Evolutionary conservation across 2,329 filamentous ascomycete genomes (phyloP).

Genomic region (Paraphoma sp.): DNA sequence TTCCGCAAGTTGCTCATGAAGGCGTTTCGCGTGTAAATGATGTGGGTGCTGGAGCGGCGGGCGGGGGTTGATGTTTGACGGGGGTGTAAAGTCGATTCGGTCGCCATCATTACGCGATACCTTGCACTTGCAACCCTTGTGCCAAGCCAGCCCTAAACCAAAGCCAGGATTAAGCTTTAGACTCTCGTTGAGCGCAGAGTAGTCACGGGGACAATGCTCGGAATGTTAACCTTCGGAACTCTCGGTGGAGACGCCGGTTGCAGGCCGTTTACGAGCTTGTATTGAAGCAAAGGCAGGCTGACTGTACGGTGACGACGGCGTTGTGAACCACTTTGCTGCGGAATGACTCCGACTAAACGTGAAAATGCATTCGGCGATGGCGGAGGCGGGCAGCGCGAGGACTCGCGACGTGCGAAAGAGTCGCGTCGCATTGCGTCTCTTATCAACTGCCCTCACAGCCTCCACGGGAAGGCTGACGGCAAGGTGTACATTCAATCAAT

Average conservation of each 20-base stretch:
- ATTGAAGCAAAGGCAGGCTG: neutral
- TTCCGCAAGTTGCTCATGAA: slow-evolving; percentile 54
- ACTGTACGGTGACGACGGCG: neutral
- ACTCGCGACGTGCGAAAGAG: neutral
- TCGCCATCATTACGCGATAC: too few relatives aligned
- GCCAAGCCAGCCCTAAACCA: too few relatives aligned
- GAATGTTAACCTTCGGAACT: neutral
- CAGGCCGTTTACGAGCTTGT: neutral
- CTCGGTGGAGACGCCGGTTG: neutral
- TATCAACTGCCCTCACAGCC: neutral
- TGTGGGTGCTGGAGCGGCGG: slow-evolving; percentile 54
- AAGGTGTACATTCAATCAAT: neutral
- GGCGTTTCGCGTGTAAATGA: slow-evolving; percentile 57
- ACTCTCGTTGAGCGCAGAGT: neutral
- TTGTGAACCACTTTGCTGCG: neutral
- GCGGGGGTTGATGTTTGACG: slow-evolving; percentile 8
- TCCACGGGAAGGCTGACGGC: neutral
- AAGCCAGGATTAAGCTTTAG: neutral
- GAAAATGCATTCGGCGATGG: neutral
- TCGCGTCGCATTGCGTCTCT: neutral
- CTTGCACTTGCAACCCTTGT: too few relatives aligned
- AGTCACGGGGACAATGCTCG: slow-evolving; percentile 4
- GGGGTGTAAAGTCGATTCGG: slow-evolving; percentile 23
- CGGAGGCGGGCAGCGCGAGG: neutral
- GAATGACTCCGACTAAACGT: neutral